A percentile compares a stretch with the other conserved stretches of the same genome.
Evolutionary conservation across 2,329 filamentous ascomycete genomes (phyloP).

Genomic region (Aspergillus hortae): DNA sequence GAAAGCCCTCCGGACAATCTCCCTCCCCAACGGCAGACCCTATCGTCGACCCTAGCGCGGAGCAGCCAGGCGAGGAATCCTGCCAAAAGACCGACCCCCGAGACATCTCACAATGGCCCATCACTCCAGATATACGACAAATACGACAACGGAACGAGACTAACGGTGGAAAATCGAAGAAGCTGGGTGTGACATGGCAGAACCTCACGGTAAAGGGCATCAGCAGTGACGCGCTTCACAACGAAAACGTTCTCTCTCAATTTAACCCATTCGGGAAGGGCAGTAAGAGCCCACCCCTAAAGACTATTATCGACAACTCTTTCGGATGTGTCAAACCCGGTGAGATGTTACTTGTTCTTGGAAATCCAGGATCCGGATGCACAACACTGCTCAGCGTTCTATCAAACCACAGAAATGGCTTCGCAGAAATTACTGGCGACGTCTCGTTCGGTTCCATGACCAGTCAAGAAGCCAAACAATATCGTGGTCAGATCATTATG

Average conservation of each 20-base stretch:
- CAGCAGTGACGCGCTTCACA: neutral
- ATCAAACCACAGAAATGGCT: constrained; percentile 59
- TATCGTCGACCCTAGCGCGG: neutral
- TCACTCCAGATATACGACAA: neutral
- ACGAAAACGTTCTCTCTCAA: constrained; percentile 6
- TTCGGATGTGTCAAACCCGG: constrained; percentile 66
- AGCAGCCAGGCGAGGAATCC: neutral
- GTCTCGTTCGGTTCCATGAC: constrained; percentile 51
- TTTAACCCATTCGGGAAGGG: neutral
- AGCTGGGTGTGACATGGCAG: constrained; percentile 1
- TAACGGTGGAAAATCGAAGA: neutral
- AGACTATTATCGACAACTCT: constrained; percentile 59
- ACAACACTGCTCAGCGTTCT: constrained; percentile 67
- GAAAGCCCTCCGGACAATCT: neutral
- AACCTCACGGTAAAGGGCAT: constrained; percentile 1
- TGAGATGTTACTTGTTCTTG: constrained; percentile 66
- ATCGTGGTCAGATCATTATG: constrained; percentile 54
- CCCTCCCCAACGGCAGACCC: neutral
- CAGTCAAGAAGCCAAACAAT: constrained; percentile 41
- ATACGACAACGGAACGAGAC: neutral
- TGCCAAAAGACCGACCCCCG: neutral
- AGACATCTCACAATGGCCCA: neutral
- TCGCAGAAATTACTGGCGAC: constrained; percentile 54
- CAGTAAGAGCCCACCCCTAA: neutral
- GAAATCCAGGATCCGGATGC: constrained; percentile 64